These are phyloP conservation scores for Phylloporus gajari DNA, from an alignment of 1,284 basidiomycete species.

Conservation along the genomic window DNA sequence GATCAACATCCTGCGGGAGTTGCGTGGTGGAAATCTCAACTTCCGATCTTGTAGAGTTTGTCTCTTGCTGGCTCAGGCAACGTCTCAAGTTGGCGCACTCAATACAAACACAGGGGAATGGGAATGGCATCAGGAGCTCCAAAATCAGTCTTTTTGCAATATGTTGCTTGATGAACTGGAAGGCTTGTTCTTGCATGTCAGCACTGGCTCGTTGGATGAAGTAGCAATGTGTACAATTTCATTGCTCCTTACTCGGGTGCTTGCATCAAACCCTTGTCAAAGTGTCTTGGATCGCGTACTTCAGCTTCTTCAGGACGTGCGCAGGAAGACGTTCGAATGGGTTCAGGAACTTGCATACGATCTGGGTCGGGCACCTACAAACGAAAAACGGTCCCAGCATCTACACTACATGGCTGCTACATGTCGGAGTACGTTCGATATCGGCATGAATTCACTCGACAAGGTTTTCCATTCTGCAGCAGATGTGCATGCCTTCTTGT, in stretches of 20 bases:
- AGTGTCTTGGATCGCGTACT: constrained; percentile 16
- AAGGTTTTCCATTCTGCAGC: too few relatives aligned
- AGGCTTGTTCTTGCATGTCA: too few relatives aligned
- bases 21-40: too few relatives aligned
- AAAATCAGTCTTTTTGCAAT: too few relatives aligned
- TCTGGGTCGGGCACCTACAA: constrained; percentile 29
- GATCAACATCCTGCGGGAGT: too few relatives aligned
- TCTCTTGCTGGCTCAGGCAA: constrained; percentile 51
- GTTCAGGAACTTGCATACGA: constrained; percentile 41
- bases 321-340: constrained; percentile 50
- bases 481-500: too few relatives aligned
- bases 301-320: too few relatives aligned
- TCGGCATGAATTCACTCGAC: constrained; percentile 25
- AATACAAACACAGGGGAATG: constrained; percentile 17
- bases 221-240: too few relatives aligned
- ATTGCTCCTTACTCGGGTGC: too few relatives aligned
- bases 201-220: too few relatives aligned
- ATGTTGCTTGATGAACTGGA: constrained; percentile 46
- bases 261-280: constrained; percentile 26
- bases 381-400: constrained; percentile 38
- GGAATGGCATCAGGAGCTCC: constrained; percentile 49
- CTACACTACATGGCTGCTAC: constrained; percentile 48
- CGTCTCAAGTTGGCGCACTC: constrained; percentile 52
- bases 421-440: constrained; percentile 54
- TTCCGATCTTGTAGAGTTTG: constrained; percentile 52